phyloP scores from a whole-genome alignment of 1,284 basidiomycete genomes.

The Ceratobasidium sp. region DNA sequence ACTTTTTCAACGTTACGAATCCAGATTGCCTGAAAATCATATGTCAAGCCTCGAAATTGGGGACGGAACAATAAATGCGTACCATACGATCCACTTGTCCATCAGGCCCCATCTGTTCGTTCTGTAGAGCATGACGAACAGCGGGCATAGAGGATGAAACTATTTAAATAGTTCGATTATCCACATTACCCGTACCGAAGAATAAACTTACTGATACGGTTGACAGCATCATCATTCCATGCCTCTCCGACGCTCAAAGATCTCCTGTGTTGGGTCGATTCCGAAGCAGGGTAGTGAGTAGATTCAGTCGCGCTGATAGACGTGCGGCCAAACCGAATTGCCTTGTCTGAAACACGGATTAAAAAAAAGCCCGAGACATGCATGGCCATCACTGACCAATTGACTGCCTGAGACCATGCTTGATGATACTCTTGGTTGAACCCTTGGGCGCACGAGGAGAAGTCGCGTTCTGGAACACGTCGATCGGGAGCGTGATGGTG shows the following conservation, averaged over 20 bases:
- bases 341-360: constrained; percentile 29
- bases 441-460: constrained; percentile 35
- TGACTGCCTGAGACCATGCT: constrained; percentile 71
- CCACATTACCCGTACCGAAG: neutral
- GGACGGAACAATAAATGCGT: neutral
- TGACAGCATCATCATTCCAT: constrained; percentile 73
- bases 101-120: constrained; percentile 2
- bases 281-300: constrained; percentile 10
- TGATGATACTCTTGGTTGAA: constrained; percentile 53
- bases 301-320: constrained; percentile 22
- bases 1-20: constrained; percentile 38
- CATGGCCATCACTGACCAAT: constrained; percentile 59
- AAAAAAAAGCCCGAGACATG: neutral
- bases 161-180: constrained; percentile 3
- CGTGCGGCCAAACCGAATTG: constrained; percentile 28
- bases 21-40: constrained; percentile 18
- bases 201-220: constrained; percentile 70
- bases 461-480: constrained; percentile 34
- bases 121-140: constrained; percentile 16
- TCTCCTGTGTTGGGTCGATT: constrained; percentile 12
- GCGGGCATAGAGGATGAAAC: constrained; percentile 12
- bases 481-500: constrained; percentile 33
- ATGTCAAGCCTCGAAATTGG: neutral
- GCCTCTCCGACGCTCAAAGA: constrained; percentile 49
- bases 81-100: constrained; percentile 22